Evolutionary conservation across 176 grass and related monocot genomes (phyloP).

Genomic region (Bonia amplexicaulis): DNA sequence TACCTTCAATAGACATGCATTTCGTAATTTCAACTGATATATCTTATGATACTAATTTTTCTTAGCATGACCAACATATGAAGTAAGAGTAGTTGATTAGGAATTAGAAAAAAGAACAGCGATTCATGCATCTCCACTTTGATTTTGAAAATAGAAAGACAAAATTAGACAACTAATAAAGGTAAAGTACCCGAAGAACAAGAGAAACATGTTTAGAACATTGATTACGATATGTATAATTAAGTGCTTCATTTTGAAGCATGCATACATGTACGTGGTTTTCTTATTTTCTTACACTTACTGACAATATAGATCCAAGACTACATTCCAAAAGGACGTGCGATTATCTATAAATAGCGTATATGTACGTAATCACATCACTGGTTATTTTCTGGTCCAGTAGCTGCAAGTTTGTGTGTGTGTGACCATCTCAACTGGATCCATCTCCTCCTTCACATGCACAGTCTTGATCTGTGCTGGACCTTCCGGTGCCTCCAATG

Average conservation of each 20-base stretch:
- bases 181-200: neutral
- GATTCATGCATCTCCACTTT: neutral
- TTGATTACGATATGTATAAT: neutral
- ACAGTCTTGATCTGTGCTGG: neutral
- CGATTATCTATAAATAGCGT: neutral
- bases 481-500: neutral
- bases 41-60: neutral
- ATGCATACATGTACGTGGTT: neutral
- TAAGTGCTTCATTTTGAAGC: neutral
- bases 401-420: neutral
- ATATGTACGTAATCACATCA: neutral
- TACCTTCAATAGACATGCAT: neutral
- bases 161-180: neutral
- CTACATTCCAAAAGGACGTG: slow-evolving; percentile 22
- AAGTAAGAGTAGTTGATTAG: neutral
- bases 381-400: neutral
- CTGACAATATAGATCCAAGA: neutral
- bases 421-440: slow-evolving; percentile 56
- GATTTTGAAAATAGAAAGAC: neutral
- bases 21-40: neutral
- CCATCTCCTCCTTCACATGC: slow-evolving; percentile 59
- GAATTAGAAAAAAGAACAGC: neutral
- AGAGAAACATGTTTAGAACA: neutral
- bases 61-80: neutral
- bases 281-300: slow-evolving; percentile 20